Conservation (phyloP, 257 asterid species). For the Forsythia viridissima region DNA sequence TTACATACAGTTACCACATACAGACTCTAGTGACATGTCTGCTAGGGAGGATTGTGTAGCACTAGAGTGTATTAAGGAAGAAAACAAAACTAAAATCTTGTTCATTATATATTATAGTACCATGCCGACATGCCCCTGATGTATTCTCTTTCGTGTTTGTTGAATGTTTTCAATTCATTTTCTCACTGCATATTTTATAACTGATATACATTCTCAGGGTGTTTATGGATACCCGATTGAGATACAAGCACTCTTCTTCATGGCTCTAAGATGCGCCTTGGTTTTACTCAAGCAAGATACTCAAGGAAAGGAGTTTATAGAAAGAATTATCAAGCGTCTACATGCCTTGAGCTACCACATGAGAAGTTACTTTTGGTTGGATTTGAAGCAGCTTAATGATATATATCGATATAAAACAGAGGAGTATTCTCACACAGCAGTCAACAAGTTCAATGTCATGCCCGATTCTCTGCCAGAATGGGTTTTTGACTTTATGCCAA, state of each 20-base stretch:
- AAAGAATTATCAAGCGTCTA: constrained; percentile 58
- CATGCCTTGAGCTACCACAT: constrained; percentile 73
- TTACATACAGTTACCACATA: too few relatives aligned
- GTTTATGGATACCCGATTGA: constrained; percentile 76
- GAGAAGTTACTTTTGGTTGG: constrained; percentile 77
- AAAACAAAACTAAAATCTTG: too few relatives aligned
- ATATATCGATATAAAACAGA: constrained; percentile 69
- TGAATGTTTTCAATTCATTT: not conserved
- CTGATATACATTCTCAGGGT: constrained; percentile 39
- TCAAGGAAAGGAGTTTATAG: constrained; percentile 63
- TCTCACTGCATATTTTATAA: constrained; percentile 11
- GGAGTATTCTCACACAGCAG: constrained; percentile 79
- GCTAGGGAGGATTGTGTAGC: too few relatives aligned
- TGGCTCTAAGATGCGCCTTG: constrained; percentile 72
- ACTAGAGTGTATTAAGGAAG: too few relatives aligned
- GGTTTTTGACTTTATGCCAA: constrained; percentile 74
- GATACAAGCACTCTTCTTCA: constrained; percentile 69
- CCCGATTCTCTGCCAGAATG: constrained; percentile 80
- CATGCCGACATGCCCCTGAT: not conserved
- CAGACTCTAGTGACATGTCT: too few relatives aligned
- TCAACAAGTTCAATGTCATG: constrained; percentile 68
- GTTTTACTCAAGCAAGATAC: constrained; percentile 59
- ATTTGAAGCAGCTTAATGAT: constrained; percentile 64
- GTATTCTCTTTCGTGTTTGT: not conserved
- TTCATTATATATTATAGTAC: too few relatives aligned